phyloP scores from a whole-genome alignment of 345 rosid genomes.

The Eucalyptus dawsonii region DNA sequence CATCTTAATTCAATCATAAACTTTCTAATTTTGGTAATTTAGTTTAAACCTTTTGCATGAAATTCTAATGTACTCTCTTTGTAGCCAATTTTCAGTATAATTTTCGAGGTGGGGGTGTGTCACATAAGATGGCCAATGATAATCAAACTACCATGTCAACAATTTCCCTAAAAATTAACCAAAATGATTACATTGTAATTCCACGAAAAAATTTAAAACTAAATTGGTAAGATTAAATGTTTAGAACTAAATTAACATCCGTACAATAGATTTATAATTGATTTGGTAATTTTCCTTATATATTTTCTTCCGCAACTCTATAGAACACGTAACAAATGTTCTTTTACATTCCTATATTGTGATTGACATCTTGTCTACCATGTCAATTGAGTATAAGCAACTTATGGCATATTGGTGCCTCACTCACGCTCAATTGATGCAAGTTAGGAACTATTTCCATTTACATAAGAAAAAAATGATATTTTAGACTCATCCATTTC shows the following conservation, averaged over 20 bases:
- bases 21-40: too few relatives aligned
- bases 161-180: neutral
- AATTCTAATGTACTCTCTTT: too few relatives aligned
- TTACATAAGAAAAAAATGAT: too few relatives aligned
- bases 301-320: neutral
- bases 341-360: neutral
- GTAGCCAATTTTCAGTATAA: neutral
- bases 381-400: neutral
- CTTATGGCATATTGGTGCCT: neutral
- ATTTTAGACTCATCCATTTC: too few relatives aligned
- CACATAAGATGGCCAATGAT: neutral
- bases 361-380: neutral
- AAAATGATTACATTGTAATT: too few relatives aligned
- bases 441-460: too few relatives aligned
- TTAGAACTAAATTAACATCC: too few relatives aligned
- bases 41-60: neutral
- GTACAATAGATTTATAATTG: neutral
- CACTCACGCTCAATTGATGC: neutral
- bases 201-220: too few relatives aligned
- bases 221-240: too few relatives aligned
- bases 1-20: neutral
- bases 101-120: neutral
- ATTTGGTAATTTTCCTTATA: neutral
- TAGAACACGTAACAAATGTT: neutral
- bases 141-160: neutral